phyloP scores from a whole-genome alignment of 352 stramenopile species.

The Plasmopara halstedii region DNA sequence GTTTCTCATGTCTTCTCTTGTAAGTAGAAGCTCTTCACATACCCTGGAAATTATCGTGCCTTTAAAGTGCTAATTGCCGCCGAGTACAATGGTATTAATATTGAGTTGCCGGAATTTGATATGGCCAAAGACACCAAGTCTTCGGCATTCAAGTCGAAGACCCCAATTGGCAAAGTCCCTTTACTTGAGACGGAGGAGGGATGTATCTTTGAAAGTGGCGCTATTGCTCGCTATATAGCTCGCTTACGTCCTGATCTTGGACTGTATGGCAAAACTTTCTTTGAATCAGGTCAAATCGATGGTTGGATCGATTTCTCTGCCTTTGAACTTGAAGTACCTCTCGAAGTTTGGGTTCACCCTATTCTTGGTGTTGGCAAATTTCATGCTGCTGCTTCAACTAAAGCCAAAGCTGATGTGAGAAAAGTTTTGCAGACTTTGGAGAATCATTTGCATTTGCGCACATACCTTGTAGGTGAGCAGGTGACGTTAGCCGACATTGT shows the following conservation, averaged over 20 bases:
- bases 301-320: conserved; percentile 90
- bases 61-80: conserved; percentile 94
- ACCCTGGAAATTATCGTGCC: conserved; percentile 85
- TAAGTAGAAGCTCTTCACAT: conserved; percentile 80
- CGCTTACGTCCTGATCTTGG: conserved; percentile 80
- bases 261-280: conserved; percentile 85
- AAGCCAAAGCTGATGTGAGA: conserved; percentile 88
- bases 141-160: conserved; percentile 76
- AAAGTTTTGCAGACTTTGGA: conserved; percentile 23
- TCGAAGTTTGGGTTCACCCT: conserved; percentile 84
- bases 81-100: conserved; percentile 88
- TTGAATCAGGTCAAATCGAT: conserved; percentile 88
- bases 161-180: conserved; percentile 82
- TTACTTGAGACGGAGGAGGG: conserved; percentile 82
- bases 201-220: conserved; percentile 83
- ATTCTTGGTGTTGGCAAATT: conserved; percentile 81
- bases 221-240: conserved; percentile 90
- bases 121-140: conserved; percentile 49
- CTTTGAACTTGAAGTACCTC: conserved; percentile 88
- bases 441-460: conserved; percentile 37
- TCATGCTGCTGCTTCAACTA: conserved; percentile 57
- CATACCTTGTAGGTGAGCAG: conserved; percentile 88
- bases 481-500: conserved; percentile 95
- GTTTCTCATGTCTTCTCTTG: background rate
- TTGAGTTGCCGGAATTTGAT: conserved; percentile 77